A percentile compares a stretch with the other conserved stretches of the same genome.
phyloP scores from a whole-genome alignment of 352 stramenopile genomes.

The Globisporangium orthogonon region DNA sequence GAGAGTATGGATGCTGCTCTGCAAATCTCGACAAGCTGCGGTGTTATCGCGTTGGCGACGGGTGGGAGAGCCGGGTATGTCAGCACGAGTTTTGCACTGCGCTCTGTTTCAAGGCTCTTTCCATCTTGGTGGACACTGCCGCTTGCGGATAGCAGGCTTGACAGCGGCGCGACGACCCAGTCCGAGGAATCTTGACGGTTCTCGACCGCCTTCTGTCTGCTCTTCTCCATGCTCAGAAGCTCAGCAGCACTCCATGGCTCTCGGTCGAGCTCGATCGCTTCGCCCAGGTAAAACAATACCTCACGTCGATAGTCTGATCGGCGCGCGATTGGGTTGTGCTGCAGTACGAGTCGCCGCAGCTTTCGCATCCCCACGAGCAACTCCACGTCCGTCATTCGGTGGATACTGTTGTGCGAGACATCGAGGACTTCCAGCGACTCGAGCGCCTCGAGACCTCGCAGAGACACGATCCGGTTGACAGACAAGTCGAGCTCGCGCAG shows the following conservation, averaged over 20 bases:
- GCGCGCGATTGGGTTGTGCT: constrained; percentile 67
- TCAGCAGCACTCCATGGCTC: constrained; percentile 54
- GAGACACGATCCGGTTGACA: constrained; percentile 51
- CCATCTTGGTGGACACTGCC: not conserved
- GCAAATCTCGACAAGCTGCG: constrained; percentile 40
- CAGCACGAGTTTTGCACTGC: constrained; percentile 25
- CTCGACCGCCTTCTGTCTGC: constrained; percentile 21
- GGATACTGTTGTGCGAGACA: constrained; percentile 64
- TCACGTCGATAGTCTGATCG: constrained; percentile 76
- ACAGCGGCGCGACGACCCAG: constrained; percentile 4
- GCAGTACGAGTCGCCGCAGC: constrained; percentile 44
- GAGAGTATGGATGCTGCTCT: constrained; percentile 30
- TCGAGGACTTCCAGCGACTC: constrained; percentile 43
- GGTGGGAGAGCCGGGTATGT: constrained; percentile 29
- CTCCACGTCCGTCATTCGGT: constrained; percentile 48
- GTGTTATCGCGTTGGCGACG: constrained; percentile 9
- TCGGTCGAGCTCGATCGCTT: constrained; percentile 56
- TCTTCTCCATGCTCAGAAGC: constrained; percentile 63
- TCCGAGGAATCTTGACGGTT: not conserved
- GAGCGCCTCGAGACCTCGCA: constrained; percentile 46
- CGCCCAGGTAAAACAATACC: constrained; percentile 73
- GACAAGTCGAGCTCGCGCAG: constrained; percentile 60
- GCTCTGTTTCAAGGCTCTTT: not conserved
- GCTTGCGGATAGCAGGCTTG: not conserved
- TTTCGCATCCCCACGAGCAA: constrained; percentile 31